These are phyloP conservation scores for Mariannaea sp. DNA, from an alignment of 2,329 filamentous ascomycete species.

Conservation along the genomic window DNA sequence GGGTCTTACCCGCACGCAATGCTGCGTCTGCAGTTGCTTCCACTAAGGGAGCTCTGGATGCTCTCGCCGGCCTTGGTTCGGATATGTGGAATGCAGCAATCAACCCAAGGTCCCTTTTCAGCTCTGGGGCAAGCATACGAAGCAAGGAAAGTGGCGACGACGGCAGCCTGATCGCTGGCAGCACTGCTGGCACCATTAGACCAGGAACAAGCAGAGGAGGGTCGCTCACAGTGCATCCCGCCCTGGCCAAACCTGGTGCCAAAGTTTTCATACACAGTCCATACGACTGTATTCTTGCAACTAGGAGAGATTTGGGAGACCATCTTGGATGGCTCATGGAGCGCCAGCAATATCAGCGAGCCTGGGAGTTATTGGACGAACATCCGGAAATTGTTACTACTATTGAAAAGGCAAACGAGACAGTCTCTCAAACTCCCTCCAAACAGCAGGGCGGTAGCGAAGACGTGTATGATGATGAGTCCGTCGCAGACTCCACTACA, in stretches of 20 bases:
- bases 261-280: constrained; percentile 95
- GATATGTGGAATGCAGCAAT: constrained; percentile 92
- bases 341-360: constrained; percentile 78
- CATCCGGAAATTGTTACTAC: constrained; percentile 74
- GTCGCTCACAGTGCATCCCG: constrained; percentile 53
- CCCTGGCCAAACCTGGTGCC: constrained; percentile 59
- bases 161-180: constrained; percentile 49
- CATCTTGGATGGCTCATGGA: constrained; percentile 86
- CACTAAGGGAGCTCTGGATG: constrained; percentile 75
- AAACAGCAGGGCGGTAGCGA: constrained; percentile 50
- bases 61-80: constrained; percentile 70
- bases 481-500: constrained; percentile 61
- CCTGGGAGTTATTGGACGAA: constrained; percentile 87
- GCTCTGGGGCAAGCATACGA: constrained; percentile 78
- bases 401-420: constrained; percentile 47
- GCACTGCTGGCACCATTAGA: constrained; percentile 40
- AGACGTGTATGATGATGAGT: constrained; percentile 75
- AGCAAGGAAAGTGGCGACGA: constrained; percentile 66
- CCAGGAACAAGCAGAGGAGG: constrained; percentile 34
- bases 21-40: constrained; percentile 67
- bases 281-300: constrained; percentile 92
- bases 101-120: constrained; percentile 86
- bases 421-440: constrained; percentile 48
- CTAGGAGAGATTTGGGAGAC: constrained; percentile 84
- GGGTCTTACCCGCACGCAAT: constrained; percentile 74